Conservation (phyloP, 2,329 filamentous ascomycete genomes). For the Fusarium tanahbumbuense region DNA sequence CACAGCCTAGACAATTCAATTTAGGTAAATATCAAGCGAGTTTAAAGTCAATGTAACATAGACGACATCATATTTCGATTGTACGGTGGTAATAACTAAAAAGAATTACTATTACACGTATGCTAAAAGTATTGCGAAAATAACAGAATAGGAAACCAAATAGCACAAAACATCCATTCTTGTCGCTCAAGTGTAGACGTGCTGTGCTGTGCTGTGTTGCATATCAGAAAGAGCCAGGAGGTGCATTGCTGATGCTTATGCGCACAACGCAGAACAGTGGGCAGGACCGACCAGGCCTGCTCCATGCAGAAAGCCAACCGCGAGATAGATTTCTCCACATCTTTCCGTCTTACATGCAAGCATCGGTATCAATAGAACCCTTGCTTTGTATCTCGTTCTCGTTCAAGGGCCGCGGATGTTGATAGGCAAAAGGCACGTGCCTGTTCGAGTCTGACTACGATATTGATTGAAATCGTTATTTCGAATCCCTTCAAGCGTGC, state of each 20-base stretch:
- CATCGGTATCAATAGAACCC: constrained; percentile 20
- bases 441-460: background rate
- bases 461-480: background rate
- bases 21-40: constrained; percentile 1
- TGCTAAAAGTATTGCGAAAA: background rate
- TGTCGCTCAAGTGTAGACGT: constrained; percentile 14
- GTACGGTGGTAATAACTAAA: background rate
- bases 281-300: background rate
- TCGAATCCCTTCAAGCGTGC: constrained; percentile 36
- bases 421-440: constrained; percentile 22
- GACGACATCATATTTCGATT: constrained; percentile 2
- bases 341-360: constrained; percentile 29
- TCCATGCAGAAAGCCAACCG: background rate
- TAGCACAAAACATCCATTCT: constrained; percentile 5
- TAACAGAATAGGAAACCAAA: background rate
- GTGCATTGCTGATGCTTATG: constrained; percentile 25
- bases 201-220: background rate
- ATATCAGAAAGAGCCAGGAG: constrained; percentile 24
- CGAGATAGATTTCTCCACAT: constrained; percentile 21
- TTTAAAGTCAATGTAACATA: background rate
- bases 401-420: background rate
- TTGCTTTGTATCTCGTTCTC: constrained; percentile 9
- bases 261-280: constrained; percentile 5
- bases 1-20: background rate
- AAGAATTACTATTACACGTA: constrained; percentile 19